Base-by-base conservation (phyloP, 495 filamentous ascomycete genomes). In the Umbilicaria muhlenbergii region DNA sequence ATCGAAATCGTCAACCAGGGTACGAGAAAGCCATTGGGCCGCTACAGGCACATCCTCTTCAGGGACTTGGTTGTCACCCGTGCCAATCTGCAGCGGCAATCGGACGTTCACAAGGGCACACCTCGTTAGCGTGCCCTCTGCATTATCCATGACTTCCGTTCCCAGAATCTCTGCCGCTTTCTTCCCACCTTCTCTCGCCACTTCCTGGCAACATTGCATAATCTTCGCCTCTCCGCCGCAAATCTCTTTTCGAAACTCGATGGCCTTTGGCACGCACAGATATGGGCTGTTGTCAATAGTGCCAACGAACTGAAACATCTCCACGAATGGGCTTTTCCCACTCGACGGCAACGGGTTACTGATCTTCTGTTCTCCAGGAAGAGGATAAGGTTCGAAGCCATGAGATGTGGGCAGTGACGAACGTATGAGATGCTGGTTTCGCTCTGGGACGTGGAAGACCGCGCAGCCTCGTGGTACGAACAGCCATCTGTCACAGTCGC, bases 381-480 rank as follows among this genome's bases (percentile, higher is more conserved):
- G 43, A 24, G 64, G 54, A 2, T 50, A 50, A 11, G 69, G 60
- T 32, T 68, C 69, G 47, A 66, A 74, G 14, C 71, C 73, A 55
- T 71, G 72, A 16, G 71, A 74, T 2, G 70, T 94, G 11, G 89
- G 86, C 28, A 94, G 47, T 0, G 80, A 80, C 10, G 77, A 75
- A 11, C 83, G 76, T 15, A 94, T 73, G 16, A 88, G 55, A 17
- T 62, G 61, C 52, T 94, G 89, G 54, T 92, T 80, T 11, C 74
- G 68, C 10, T 61, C 42, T 0, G 83, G 77, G 1, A 92, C 84
- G 56, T 93, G 83, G 39, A 95, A 72, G 1, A 86, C 67, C 2
- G 86, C 85, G 51, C 76, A 83, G 19, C 76, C 77, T 35, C 89
- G 74, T n/a, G 87, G 89, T 11, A 77, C 75, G 51, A 76, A 83